These are phyloP conservation scores for Kokia cookei DNA, from an alignment of 441 rosid genomes.

Conservation along the genomic window DNA sequence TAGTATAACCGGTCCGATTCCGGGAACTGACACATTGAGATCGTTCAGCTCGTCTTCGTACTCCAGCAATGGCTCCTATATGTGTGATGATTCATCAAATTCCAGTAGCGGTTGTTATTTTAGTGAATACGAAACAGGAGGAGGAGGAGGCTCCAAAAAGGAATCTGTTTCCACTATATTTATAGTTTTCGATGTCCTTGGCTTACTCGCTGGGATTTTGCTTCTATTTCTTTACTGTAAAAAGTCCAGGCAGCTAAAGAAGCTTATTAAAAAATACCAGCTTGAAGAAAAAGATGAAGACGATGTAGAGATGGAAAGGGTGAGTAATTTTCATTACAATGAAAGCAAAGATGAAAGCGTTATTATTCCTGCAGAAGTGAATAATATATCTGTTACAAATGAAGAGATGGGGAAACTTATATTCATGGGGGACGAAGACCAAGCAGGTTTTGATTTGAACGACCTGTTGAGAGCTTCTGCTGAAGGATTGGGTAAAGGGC, in stretches of 20 bases:
- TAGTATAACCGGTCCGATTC: slow-evolving; percentile 34
- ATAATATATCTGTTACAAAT: not conserved
- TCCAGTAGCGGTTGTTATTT: slow-evolving; percentile 10
- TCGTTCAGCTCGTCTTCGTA: slow-evolving; percentile 20
- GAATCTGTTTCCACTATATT: slow-evolving; percentile 6
- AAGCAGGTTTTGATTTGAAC: slow-evolving; percentile 22
- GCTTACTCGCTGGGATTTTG: slow-evolving; percentile 31
- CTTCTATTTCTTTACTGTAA: slow-evolving; percentile 31
- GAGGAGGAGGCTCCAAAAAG: not conserved
- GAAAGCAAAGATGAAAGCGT: not conserved
- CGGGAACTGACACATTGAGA: slow-evolving; percentile 23
- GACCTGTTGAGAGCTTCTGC: slow-evolving; percentile 49
- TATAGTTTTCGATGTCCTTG: slow-evolving; percentile 22
- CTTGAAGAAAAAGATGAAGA: not conserved
- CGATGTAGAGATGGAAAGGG: not conserved
- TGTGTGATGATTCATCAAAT: slow-evolving; percentile 34
- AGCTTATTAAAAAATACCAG: slow-evolving; percentile 2
- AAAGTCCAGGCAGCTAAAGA: slow-evolving; percentile 25
- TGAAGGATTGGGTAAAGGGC: slow-evolving; percentile 45
- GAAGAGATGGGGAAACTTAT: slow-evolving; percentile 29
- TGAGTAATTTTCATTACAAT: not conserved
- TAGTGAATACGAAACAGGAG: not conserved
- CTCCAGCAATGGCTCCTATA: slow-evolving; percentile 10
- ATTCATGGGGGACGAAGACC: slow-evolving; percentile 18
- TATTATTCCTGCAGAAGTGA: not conserved